Evolutionary conservation across 106 monocot genomes (phyloP).

Genomic region (Apostasia shenzhenica): DNA sequence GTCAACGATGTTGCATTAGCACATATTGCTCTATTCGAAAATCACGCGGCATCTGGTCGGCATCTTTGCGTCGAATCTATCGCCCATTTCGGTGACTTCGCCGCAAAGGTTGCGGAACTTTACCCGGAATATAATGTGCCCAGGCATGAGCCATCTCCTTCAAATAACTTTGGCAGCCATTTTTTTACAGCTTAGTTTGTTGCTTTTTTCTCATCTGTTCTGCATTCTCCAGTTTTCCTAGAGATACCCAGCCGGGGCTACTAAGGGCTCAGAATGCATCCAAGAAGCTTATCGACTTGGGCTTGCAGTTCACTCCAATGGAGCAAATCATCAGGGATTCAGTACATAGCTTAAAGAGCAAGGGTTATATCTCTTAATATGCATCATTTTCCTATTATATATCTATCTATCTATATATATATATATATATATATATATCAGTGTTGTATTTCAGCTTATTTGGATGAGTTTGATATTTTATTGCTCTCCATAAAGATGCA

Average conservation of each 20-base stretch:
- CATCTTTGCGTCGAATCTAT: slow-evolving; percentile 76
- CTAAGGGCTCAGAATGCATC: slow-evolving; percentile 56
- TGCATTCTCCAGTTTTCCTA: slow-evolving; percentile 40
- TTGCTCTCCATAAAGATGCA: background rate
- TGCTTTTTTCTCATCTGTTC: background rate
- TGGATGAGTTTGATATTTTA: background rate
- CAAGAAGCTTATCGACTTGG: slow-evolving; percentile 77
- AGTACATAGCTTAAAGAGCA: slow-evolving; percentile 69
- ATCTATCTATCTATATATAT: background rate
- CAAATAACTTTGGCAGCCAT: background rate
- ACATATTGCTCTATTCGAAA: slow-evolving; percentile 82
- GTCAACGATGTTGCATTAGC: slow-evolving; percentile 89
- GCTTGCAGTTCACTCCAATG: slow-evolving; percentile 58
- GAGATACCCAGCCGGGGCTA: slow-evolving; percentile 85
- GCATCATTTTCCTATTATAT: background rate
- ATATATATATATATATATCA: no score
- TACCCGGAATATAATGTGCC: slow-evolving; percentile 79
- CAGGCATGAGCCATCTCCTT: slow-evolving; percentile 27
- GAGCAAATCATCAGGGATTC: slow-evolving; percentile 81
- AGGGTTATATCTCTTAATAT: slow-evolving; percentile 47
- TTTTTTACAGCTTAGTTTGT: background rate
- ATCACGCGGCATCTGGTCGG: slow-evolving; percentile 67
- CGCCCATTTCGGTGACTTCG: slow-evolving; percentile 75
- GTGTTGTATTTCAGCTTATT: no score
- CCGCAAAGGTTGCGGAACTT: slow-evolving; percentile 72